phyloP scores from a whole-genome alignment of 2,329 filamentous ascomycete species.

The Ophiostoma tasmaniense region DNA sequence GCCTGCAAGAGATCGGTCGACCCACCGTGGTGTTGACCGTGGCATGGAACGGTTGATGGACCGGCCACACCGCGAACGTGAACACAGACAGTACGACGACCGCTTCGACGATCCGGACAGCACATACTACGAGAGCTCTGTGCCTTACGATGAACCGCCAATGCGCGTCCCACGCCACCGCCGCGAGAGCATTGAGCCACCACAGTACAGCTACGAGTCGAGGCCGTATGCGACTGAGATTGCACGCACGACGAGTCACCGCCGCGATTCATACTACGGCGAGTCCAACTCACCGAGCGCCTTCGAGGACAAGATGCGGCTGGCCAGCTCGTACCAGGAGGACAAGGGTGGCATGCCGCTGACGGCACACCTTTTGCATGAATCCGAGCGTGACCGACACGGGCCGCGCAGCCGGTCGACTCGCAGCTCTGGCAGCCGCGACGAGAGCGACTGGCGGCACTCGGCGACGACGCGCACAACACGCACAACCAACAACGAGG shows the following conservation, averaged over 20 bases:
- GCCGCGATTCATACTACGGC: slow-evolving; percentile 36
- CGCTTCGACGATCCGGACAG: slow-evolving; percentile 27
- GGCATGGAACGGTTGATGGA: not conserved
- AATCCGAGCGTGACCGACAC: slow-evolving; percentile 37
- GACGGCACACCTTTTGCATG: slow-evolving; percentile 48
- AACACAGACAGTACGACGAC: slow-evolving; percentile 28
- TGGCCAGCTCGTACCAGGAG: slow-evolving; percentile 45
- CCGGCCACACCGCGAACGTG: not conserved
- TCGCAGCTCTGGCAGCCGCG: slow-evolving; percentile 50
- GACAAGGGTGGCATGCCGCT: slow-evolving; percentile 39
- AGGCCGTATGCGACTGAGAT: slow-evolving; percentile 35
- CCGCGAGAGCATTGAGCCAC: slow-evolving; percentile 30
- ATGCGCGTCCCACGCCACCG: slow-evolving; percentile 20
- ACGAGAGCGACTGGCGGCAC: slow-evolving; percentile 55
- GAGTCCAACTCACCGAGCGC: slow-evolving; percentile 28
- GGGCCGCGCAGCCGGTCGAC: slow-evolving; percentile 47
- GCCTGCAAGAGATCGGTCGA: not conserved
- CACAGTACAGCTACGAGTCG: slow-evolving; percentile 30
- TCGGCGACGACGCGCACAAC: slow-evolving; percentile 56
- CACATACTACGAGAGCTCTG: slow-evolving; percentile 34
- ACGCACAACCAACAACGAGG: slow-evolving; percentile 39
- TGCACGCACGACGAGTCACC: slow-evolving; percentile 22
- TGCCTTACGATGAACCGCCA: slow-evolving; percentile 26
- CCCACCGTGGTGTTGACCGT: not conserved
- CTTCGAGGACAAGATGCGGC: slow-evolving; percentile 35